Base-by-base conservation (phyloP, 2,329 filamentous ascomycete species). In the Magnaporthiopsis rhizophila region DNA sequence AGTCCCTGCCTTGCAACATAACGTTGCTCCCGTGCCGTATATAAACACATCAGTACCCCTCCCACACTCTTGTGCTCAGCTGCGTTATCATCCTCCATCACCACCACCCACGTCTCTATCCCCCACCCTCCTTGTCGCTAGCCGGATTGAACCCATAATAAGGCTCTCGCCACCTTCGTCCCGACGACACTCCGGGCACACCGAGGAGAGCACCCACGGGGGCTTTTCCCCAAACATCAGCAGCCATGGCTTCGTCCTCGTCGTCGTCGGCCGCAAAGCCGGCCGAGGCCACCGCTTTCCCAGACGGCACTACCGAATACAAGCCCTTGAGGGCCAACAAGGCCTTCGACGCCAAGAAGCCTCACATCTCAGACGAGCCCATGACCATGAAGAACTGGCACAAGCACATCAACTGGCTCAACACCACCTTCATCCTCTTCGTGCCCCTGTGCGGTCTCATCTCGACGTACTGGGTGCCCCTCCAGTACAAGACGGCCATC, bases 391-490 rank as follows among this genome's bases (percentile, higher is more conserved):
- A 82, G 72, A 97, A 96, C 81, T 95, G 91, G 90, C 88, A 92
- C 79, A 89, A 93, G 80, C 92, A 97, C 74, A 84, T 97, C 81
- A 92, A 96, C 83, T 97, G 92, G 92, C 83, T 97, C 69, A 97
- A 96, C 77, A 88, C 91, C 67, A 84, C 82, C 67, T 84, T 97
- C 75, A 94, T 96, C 74, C 77, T 96, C 69, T 82, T 89, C 69
- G 83, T 96, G 59, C 92, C 93, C 58, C 67, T 93, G 61, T 81
- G 85, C 65, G 92, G 92, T 67, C 84, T 89, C 73, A 77, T 95
- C 70, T 83, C 86, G 64, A 83, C 92, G 62, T 86, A 90, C 78
- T 96, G 89, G 88, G 89, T 91, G 59, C 91, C 91, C 64, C 79
- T 94, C 45, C 81, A 86, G 62, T 76, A 82, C 68, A 86, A 91